Evolutionary conservation across 2,329 filamentous ascomycete genomes (phyloP).

Genomic region (Tolypocladium amazonense): DNA sequence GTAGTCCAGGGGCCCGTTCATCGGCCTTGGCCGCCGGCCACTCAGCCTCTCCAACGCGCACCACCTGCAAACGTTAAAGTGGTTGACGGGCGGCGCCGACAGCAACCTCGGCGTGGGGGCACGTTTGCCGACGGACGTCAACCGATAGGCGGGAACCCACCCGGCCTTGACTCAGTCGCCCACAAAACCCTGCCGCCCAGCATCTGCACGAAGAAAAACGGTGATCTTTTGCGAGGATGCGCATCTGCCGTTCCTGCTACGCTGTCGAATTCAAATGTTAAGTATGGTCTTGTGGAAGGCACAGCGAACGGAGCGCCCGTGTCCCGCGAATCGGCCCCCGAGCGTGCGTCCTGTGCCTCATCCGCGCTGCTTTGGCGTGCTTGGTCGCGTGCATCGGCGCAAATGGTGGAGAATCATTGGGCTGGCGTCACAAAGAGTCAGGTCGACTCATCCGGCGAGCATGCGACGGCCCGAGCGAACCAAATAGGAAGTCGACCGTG

Average conservation of each 20-base stretch:
- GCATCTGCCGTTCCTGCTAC: no score
- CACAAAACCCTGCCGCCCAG: neutral
- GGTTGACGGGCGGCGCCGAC: neutral
- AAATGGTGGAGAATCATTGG: neutral
- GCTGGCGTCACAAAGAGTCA: neutral
- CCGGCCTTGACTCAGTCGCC: neutral
- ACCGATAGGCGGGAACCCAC: neutral
- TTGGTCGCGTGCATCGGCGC: neutral
- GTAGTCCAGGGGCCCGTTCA: neutral
- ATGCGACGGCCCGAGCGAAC: neutral
- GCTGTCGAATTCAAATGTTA: no score
- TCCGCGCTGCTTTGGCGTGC: neutral
- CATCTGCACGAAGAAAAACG: no score
- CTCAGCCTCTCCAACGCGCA: neutral
- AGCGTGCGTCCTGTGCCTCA: neutral
- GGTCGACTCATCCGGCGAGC: neutral
- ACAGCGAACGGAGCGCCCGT: no score
- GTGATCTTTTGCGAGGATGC: no score
- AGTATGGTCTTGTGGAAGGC: no score
- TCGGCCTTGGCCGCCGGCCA: neutral
- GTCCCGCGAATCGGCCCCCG: neutral
- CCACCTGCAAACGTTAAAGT: neutral
- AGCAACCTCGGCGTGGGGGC: neutral
- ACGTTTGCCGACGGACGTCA: neutral
- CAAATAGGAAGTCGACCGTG: neutral